Conservation (phyloP, 179 eudicot species). For the Heliamphora pulchella region DNA sequence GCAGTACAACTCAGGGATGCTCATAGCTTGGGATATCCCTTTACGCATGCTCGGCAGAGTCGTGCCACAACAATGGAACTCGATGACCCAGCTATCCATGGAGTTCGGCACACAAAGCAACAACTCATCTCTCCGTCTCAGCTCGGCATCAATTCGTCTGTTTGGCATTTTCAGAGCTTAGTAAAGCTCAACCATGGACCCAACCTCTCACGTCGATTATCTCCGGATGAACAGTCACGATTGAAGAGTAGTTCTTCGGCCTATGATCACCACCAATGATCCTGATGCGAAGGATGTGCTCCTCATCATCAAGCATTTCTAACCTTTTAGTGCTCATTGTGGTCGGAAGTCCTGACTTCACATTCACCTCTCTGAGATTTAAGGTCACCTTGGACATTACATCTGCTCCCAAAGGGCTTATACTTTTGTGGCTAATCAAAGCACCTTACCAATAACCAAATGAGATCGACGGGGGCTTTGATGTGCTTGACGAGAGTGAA, state of each 20-base stretch:
- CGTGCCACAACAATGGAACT: no score
- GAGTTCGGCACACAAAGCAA: no score
- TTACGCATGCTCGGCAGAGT: no score
- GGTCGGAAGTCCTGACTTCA: slow-evolving; percentile 43
- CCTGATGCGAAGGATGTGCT: slow-evolving; percentile 32
- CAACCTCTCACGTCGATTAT: slow-evolving; percentile 54
- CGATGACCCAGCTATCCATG: no score
- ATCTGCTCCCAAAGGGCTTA: slow-evolving; percentile 39
- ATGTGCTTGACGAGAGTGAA: slow-evolving; percentile 68
- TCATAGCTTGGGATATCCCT: no score
- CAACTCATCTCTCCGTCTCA: no score
- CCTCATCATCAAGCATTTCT: slow-evolving; percentile 38
- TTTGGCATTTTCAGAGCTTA: no score
- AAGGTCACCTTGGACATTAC: slow-evolving; percentile 28
- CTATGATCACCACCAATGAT: slow-evolving; percentile 46
- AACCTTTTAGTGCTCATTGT: slow-evolving; percentile 41
- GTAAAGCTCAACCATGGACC: no score
- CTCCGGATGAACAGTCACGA: slow-evolving; percentile 70
- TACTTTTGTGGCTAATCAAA: slow-evolving; percentile 44
- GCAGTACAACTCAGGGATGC: no score
- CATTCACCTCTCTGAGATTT: slow-evolving; percentile 38
- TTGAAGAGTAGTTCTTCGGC: slow-evolving; percentile 61
- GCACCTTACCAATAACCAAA: slow-evolving; percentile 43
- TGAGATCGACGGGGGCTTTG: slow-evolving; percentile 68
- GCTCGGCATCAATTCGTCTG: no score